Conservation (phyloP, 208 protist genomes). For the Entamoeba histolytica region DNA sequence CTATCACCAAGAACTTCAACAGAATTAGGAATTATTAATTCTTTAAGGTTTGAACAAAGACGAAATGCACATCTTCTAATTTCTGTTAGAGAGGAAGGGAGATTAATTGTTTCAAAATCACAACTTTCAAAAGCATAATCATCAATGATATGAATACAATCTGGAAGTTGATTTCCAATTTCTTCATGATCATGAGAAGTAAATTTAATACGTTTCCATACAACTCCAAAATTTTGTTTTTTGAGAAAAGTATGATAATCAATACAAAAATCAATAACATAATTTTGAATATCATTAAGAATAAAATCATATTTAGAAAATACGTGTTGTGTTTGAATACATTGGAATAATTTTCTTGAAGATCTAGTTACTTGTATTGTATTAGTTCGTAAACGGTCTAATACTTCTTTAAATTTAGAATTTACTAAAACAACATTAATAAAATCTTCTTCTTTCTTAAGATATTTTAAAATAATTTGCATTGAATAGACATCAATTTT, state of each 20-base stretch:
- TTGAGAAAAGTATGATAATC: not conserved
- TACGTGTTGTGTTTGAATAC: not conserved
- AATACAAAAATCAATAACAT: not conserved
- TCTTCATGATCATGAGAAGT: not conserved
- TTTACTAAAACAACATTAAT: too few relatives aligned
- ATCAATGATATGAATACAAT: not conserved
- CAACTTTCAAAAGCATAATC: not conserved
- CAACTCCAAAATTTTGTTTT: not conserved
- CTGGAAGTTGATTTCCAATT: not conserved
- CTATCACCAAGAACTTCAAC: too few relatives aligned
- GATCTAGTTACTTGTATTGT: too few relatives aligned
- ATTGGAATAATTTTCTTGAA: not conserved
- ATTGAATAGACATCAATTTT: too few relatives aligned
- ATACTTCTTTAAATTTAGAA: too few relatives aligned
- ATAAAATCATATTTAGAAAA: not conserved
- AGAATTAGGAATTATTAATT: too few relatives aligned
- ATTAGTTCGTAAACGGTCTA: too few relatives aligned
- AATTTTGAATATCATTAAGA: not conserved
- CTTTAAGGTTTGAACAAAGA: too few relatives aligned
- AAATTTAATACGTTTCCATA: not conserved
- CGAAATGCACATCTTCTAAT: too few relatives aligned
- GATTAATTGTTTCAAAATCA: not conserved
- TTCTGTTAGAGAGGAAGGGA: too few relatives aligned
- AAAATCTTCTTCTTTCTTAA: too few relatives aligned
- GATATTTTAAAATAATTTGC: too few relatives aligned